A percentile compares a stretch with the other conserved stretches of the same genome.
phyloP scores from a whole-genome alignment of 129 eudicot genomes.

The Artemisia tridentata region DNA sequence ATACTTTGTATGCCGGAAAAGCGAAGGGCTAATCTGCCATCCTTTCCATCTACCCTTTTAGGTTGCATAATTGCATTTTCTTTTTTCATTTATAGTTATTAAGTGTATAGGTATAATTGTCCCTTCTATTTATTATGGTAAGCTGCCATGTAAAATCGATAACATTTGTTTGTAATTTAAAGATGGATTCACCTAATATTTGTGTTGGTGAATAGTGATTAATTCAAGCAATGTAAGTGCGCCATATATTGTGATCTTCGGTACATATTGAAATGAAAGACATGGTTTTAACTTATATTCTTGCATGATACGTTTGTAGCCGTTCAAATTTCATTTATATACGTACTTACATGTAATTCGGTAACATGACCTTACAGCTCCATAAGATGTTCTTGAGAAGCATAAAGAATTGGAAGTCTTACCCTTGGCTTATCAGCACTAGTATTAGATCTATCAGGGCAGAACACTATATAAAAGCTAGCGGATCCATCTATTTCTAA shows the following conservation, averaged over 20 bases:
- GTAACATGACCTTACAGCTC: slow-evolving; percentile 29
- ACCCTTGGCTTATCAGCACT: slow-evolving; percentile 43
- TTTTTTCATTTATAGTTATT: slow-evolving; percentile 20
- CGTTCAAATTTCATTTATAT: not conserved
- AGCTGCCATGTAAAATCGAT: slow-evolving; percentile 8
- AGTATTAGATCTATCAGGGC: slow-evolving; percentile 40
- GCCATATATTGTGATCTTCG: slow-evolving; percentile 11
- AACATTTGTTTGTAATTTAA: slow-evolving; percentile 25
- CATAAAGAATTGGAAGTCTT: slow-evolving; percentile 66
- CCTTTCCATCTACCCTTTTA: slow-evolving; percentile 51
- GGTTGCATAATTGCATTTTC: slow-evolving; percentile 24
- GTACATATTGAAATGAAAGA: slow-evolving; percentile 18
- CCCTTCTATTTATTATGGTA: slow-evolving; percentile 14
- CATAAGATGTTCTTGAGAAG: slow-evolving; percentile 60
- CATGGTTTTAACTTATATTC: slow-evolving; percentile 9
- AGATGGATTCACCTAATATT: slow-evolving; percentile 22
- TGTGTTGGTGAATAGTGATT: slow-evolving; percentile 15
- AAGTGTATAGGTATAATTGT: slow-evolving; percentile 17
- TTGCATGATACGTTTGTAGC: not conserved
- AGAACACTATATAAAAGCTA: slow-evolving; percentile 46
- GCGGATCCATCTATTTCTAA: slow-evolving; percentile 50
- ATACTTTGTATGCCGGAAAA: slow-evolving; percentile 52
- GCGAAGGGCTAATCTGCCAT: slow-evolving; percentile 63
- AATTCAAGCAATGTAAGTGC: slow-evolving; percentile 17
- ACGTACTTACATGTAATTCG: not conserved